These are phyloP conservation scores for Saccharomyces kudriavzevii DNA, from an alignment of 805 yeast species.

Conservation along the genomic window DNA sequence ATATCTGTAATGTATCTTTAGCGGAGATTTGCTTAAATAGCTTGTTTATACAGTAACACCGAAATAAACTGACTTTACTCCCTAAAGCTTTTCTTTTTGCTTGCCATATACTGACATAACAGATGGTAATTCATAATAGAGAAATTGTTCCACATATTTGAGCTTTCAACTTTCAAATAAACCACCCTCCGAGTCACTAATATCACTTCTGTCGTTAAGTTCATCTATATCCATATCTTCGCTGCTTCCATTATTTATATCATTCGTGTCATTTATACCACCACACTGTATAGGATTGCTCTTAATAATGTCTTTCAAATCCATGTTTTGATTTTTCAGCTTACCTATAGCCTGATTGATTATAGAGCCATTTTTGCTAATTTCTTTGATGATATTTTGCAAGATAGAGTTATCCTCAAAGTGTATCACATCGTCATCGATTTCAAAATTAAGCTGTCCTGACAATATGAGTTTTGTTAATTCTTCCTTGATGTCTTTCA, in stretches of 20 bases:
- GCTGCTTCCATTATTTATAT: background rate
- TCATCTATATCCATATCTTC: constrained; percentile 16
- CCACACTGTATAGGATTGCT: background rate
- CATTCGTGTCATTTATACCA: background rate
- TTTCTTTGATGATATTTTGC: background rate
- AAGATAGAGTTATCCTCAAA: constrained; percentile 6
- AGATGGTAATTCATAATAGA: background rate
- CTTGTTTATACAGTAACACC: background rate
- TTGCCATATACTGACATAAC: background rate
- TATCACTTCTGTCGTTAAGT: constrained; percentile 5
- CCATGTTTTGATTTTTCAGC: constrained; percentile 4
- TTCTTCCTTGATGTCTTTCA: constrained; percentile 13
- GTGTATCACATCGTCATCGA: constrained; percentile 12
- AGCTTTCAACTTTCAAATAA: constrained; percentile 5
- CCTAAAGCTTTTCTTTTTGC: background rate
- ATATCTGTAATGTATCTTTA: background rate
- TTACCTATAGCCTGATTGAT: constrained; percentile 5
- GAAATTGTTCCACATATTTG: background rate
- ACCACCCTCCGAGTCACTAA: constrained; percentile 12
- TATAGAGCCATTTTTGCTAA: background rate
- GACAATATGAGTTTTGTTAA: constrained; percentile 11
- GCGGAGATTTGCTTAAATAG: background rate
- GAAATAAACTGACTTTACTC: background rate
- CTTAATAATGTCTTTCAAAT: constrained; percentile 9
- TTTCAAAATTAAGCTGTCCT: constrained; percentile 16